Evolutionary conservation across 805 yeast species (phyloP).

Genomic region (Myxozyma kluyveri): DNA sequence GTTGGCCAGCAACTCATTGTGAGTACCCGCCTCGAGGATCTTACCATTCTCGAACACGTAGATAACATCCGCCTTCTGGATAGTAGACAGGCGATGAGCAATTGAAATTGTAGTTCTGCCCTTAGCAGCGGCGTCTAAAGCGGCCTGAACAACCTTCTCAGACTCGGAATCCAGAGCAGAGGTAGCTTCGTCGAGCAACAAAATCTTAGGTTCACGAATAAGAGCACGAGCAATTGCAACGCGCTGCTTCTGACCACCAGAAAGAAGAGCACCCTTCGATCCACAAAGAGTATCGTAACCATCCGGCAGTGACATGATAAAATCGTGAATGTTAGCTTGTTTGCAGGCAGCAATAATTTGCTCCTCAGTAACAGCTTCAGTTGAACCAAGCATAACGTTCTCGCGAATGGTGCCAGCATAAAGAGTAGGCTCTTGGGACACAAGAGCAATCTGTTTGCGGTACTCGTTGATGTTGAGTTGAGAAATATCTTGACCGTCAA

Average conservation of each 20-base stretch:
- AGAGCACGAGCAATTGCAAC: conserved; percentile 63
- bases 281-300: conserved; percentile 52
- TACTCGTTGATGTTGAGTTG: conserved; percentile 51
- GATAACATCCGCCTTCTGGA: conserved; percentile 52
- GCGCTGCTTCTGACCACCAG: conserved; percentile 67
- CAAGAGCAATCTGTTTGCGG: conserved; percentile 55
- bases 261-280: conserved; percentile 49
- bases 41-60: conserved; percentile 54
- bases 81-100: conserved; percentile 69
- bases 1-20: conserved; percentile 41
- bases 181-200: conserved; percentile 59
- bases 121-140: conserved; percentile 56
- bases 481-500: conserved; percentile 54
- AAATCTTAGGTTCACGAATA: conserved; percentile 53
- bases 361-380: conserved; percentile 41
- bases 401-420: conserved; percentile 80
- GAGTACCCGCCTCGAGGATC: conserved; percentile 53
- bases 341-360: conserved; percentile 45
- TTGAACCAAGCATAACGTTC: conserved; percentile 53
- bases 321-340: conserved; percentile 53
- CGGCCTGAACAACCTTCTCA: conserved; percentile 63
- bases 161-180: conserved; percentile 58
- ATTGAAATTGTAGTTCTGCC: conserved; percentile 70
- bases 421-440: conserved; percentile 56
- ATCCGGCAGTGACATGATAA: conserved; percentile 52